Base-by-base conservation (phyloP, 305 asterid species). In the Fraxinus latifolia region DNA sequence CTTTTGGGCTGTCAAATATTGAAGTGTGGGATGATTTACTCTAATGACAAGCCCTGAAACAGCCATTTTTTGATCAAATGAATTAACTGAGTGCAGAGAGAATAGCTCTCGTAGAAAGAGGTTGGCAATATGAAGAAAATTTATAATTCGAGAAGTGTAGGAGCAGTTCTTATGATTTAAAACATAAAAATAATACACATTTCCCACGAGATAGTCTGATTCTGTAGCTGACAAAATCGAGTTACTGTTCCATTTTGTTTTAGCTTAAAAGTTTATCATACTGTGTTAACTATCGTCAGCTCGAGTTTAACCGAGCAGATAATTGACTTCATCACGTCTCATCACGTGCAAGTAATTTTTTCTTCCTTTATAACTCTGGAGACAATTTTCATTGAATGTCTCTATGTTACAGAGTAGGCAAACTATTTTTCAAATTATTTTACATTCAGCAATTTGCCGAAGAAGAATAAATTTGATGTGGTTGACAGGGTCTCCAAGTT, bases 1-100 rank as follows among this genome's bases (percentile, higher is more conserved):
- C 25, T 82, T 84, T 33, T 82, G 83, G 15, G 19, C 17, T 39
- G 84, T 47, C 31, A 84, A 39, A 74, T 2, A 65, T 15, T 75
- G 80, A 4, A 75, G 81, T 44, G 85, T 65, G 31, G 79, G 71
- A 27, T 84, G 82, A 23, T 76, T 84, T 4, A 77, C 53, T 37
- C 76, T 80, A 27, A 79, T 67, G 77, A 82, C 83, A 84, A 80
- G 81, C 73, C 87, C 89, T 58, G 71, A 78, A 7, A 78, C 79
- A 37, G 87, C 85, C 89, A 87, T 87, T 81, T 21, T 15, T 77
- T 17, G 29, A 79, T 53, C 65, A 7, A 70, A 32, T 31, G 3
- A 27, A 1, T 70, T 31, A 32, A 14, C 23, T 29, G 5, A 70
- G 75, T 70, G 39, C 39, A 31, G 75, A 31, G 75, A 70, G 75